phyloP scores from a whole-genome alignment of 176 grass and related monocot species.

The Rhynchospora pubera region DNA sequence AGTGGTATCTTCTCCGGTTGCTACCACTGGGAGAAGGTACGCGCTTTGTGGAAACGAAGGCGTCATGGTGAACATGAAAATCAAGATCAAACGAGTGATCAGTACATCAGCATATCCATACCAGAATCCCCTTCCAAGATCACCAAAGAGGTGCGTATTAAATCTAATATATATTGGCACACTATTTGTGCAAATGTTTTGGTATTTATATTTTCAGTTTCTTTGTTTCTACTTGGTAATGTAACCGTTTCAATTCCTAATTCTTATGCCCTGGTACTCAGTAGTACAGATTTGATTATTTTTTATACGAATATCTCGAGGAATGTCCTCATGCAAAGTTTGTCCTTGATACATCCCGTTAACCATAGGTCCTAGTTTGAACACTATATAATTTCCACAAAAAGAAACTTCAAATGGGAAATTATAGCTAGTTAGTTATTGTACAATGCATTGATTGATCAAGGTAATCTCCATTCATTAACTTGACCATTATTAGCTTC shows the following conservation, averaged over 20 bases:
- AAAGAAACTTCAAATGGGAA: not conserved
- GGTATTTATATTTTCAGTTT: not conserved
- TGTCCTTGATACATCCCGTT: not conserved
- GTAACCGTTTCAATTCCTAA: not conserved
- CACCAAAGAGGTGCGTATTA: slow-evolving; percentile 31
- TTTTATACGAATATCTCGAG: not conserved
- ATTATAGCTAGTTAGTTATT: not conserved
- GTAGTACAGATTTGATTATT: not conserved
- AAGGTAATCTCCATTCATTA: not conserved
- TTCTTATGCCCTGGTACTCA: not conserved
- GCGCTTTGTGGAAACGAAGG: slow-evolving; percentile 34
- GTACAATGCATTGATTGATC: not conserved
- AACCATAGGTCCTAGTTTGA: not conserved
- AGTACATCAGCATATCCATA: slow-evolving; percentile 25
- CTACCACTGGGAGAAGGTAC: slow-evolving; percentile 96
- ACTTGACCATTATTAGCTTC: not conserved
- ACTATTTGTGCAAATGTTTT: too few relatives aligned
- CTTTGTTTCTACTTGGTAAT: not conserved
- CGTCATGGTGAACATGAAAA: slow-evolving; percentile 25
- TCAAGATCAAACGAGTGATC: not conserved
- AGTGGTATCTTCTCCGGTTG: slow-evolving; percentile 83
- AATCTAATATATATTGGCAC: not conserved
- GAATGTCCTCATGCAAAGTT: not conserved
- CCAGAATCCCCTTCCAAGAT: slow-evolving; percentile 27
- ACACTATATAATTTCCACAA: not conserved